These are phyloP conservation scores for Kodamaea ohmeri DNA, from an alignment of 1,139 yeast species.

Conservation along the genomic window DNA sequence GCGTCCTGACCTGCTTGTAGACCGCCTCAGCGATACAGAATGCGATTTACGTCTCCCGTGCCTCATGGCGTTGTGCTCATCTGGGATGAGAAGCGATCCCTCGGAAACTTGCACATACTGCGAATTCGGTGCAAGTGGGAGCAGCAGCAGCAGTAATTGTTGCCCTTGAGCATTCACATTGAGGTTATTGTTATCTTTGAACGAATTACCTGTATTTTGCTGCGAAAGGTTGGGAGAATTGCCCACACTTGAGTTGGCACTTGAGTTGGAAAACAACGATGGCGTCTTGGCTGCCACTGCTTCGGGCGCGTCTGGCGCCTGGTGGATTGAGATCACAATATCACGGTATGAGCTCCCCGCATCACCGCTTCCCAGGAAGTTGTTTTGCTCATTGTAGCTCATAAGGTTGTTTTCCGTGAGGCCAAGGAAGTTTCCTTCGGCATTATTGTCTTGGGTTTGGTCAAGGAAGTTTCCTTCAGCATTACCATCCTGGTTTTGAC, in stretches of 20 bases:
- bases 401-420: slow-evolving; percentile 32
- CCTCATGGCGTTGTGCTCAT: slow-evolving; percentile 30
- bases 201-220: slow-evolving; percentile 14
- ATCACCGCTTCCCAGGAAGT: slow-evolving; percentile 17
- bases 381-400: slow-evolving; percentile 19
- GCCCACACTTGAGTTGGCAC: slow-evolving; percentile 31
- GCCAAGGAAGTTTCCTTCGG: background rate
- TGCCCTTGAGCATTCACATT: background rate
- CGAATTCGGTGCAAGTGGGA: slow-evolving; percentile 3
- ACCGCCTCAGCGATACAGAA: slow-evolving; percentile 18
- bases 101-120: slow-evolving; percentile 10
- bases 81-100: slow-evolving; percentile 30
- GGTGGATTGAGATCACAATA: slow-evolving; percentile 31
- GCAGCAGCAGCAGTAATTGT: slow-evolving; percentile 4
- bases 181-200: slow-evolving; percentile 3
- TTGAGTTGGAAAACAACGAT: slow-evolving; percentile 43
- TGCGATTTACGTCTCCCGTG: slow-evolving; percentile 36
- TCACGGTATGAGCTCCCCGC: too few relatives aligned
- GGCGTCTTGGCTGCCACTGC: slow-evolving; percentile 40
- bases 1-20: slow-evolving; percentile 13
- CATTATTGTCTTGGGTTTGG: too few relatives aligned
- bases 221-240: slow-evolving; percentile 21
- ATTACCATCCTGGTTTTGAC: too few relatives aligned
- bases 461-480: too few relatives aligned
- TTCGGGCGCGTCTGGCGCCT: slow-evolving; percentile 38